phyloP scores from a whole-genome alignment of 768 basidiomycete genomes.

The Podaxis mareebaensis region DNA sequence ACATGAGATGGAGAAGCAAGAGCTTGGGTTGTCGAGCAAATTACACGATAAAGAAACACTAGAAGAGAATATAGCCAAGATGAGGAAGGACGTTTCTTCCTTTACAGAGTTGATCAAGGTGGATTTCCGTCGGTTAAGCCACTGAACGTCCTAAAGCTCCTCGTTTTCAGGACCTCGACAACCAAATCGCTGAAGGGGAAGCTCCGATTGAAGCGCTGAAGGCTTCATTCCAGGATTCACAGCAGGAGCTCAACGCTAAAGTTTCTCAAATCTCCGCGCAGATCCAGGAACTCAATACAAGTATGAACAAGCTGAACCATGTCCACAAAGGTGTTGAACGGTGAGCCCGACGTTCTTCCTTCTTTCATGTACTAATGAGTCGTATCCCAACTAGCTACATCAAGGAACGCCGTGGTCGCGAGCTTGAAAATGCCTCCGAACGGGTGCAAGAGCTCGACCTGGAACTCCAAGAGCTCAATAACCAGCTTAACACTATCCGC shows the following conservation, averaged over 20 bases:
- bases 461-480: constrained; percentile 37
- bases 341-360: constrained; percentile 35
- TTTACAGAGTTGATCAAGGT: constrained; percentile 55
- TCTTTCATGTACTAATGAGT: neutral
- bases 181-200: constrained; percentile 57
- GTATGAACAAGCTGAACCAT: constrained; percentile 58
- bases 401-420: constrained; percentile 61
- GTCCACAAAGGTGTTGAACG: constrained; percentile 66
- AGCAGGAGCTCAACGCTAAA: constrained; percentile 50
- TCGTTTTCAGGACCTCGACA: constrained; percentile 57
- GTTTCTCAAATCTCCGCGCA: constrained; percentile 52
- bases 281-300: constrained; percentile 67
- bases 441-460: constrained; percentile 47
- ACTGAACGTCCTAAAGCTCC: constrained; percentile 5
- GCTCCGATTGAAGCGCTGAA: constrained; percentile 67
- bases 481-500: constrained; percentile 39
- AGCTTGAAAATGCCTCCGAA: constrained; percentile 58
- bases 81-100: constrained; percentile 56
- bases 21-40: constrained; percentile 56
- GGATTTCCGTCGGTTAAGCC: constrained; percentile 8
- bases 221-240: constrained; percentile 47
- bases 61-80: constrained; percentile 56
- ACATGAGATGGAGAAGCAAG: constrained; percentile 61
- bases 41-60: constrained; percentile 57
- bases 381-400: constrained; percentile 61